Evolutionary conservation across 208 protist species (phyloP), one percentile per base, ranked within the genome.

Genomic region (Trypanosoma conorhini): DNA sequence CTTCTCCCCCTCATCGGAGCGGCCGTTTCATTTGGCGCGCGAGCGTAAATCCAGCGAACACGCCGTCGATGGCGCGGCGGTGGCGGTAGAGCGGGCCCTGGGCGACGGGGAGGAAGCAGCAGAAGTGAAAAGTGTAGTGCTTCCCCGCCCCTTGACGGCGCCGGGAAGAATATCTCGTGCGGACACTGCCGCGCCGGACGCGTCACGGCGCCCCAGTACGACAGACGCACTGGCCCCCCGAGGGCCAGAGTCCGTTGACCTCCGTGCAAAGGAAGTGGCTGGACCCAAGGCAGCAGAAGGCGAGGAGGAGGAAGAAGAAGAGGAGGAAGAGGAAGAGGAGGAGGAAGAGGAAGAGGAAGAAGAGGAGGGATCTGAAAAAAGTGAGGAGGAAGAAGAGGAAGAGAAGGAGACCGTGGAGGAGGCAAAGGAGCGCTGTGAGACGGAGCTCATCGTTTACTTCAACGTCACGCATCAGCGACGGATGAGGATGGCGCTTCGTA

Each of bases 381-480:
- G 42, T 15, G 64, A 69, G 9, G 52, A 80, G 3, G 76, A 79
- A 1, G 78, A 84, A 3, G 84, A 90, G 10, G 71, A 79, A 30
- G 77, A 88, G 9, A 63, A 68, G 7, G 88, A 94, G 48, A 91
- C 88, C 33, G 67, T 90, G 42, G 65, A 76, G 33, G 83, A 94
- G 62, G 70, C 72, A 48, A 85, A 79, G 42, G 81, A 76, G 12
- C 85, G 88, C 15, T 81, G 82, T 51, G 85, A 91, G 57, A 83
- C 70, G 12, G 83, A 91, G 59, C 59, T 94, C 13, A 52, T 87
- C 22, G 71, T 31, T 7, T 90, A 82, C 66, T 91, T 78, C 61
- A 60, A 65, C 22, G 48, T 69, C 31, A 65, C 84, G 17, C 81
- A 81, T 61, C 15, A 21, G n/a, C 72, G 77, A 3, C 83, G 88